Evolutionary conservation across 805 yeast species (phyloP), one percentile per base, ranked within the genome.

Genomic region (Lipomyces kockii): DNA sequence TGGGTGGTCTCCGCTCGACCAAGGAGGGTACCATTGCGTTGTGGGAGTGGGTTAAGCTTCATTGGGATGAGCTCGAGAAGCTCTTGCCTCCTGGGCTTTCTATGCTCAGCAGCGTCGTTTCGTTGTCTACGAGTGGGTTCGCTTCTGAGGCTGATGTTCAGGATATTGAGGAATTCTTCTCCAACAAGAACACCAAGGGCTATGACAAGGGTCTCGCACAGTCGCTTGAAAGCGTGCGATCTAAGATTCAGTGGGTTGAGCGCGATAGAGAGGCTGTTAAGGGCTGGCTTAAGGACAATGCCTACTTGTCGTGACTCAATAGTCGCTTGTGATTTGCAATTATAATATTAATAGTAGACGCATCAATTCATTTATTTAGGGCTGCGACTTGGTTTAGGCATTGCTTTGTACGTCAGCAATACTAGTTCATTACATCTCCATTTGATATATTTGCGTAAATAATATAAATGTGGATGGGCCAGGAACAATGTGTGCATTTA

Each of bases 41-140:
- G 71, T 93, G 93, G 91, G 64, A 75, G 20, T 94, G 97, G 97
- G 74, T 78, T 22, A 83, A 84, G 74, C 74, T 67, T 14, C 88
- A 93, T 78, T 94, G 96, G 94, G 92, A 86, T 65, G 83, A 81
- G 57, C 76, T 94, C 68, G 79, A 80, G 73, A 83, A 86, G 77
- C 81, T 84, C 74, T 84, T 92, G 76, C 97, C 98, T 61, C 91
- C 97, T 17, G 89, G 91, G 12, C 83, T 89, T 71, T 83, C 92
- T 29, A 86, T 92, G 91, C 82, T 94, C 74, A 89, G 94, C 25
- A 82, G 88, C 22, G 87, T 95, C 66, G 89, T 94, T 52, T 81
- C 83, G 39, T 70, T 89, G 46, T 80, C 88, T 59, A 84, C 90
- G 52, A 79, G 87, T 29, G 86, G 89, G 0, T 88, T 86, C 79